These are phyloP conservation scores for Grosmannia huntii DNA, from an alignment of 2,329 filamentous ascomycete species.

Conservation along the genomic window DNA sequence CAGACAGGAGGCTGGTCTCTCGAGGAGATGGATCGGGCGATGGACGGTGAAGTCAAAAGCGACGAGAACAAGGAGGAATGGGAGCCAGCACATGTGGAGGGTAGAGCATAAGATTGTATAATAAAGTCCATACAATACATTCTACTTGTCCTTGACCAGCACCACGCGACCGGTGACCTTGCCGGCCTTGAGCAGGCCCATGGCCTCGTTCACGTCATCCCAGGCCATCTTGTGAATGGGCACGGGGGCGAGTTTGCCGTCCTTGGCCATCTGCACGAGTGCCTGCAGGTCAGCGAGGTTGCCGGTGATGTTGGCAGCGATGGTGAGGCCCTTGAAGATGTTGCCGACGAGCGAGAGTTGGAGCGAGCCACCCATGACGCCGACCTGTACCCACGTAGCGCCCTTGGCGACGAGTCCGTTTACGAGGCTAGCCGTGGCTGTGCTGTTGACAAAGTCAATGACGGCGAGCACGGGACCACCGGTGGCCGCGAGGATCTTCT, in stretches of 20 bases:
- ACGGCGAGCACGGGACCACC: slow-evolving; percentile 8
- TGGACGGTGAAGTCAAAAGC: neutral
- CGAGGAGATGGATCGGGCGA: neutral
- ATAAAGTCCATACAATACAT: neutral
- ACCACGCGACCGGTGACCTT: slow-evolving; percentile 4
- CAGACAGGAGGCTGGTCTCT: neutral
- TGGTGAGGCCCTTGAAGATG: slow-evolving; percentile 8
- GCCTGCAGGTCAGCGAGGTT: slow-evolving; percentile 2
- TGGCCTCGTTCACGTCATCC: slow-evolving; percentile 5
- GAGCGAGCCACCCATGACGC: slow-evolving; percentile 7
- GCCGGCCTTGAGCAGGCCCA: slow-evolving; percentile 2
- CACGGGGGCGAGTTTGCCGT: neutral
- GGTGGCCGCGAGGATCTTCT: slow-evolving; percentile 10
- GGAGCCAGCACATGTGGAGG: neutral
- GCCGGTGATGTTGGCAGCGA: slow-evolving; percentile 5
- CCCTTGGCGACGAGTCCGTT: slow-evolving; percentile 6
- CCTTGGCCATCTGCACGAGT: slow-evolving; percentile 1
- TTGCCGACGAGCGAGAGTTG: slow-evolving; percentile 5
- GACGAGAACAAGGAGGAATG: neutral
- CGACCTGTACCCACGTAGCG: slow-evolving; percentile 7
- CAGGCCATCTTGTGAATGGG: slow-evolving; percentile 5
- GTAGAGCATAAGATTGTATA: too few species aligned
- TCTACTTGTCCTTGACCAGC: neutral
- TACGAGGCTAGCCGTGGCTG: slow-evolving; percentile 2
- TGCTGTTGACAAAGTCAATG: slow-evolving; percentile 9